These are phyloP conservation scores for Talaromyces thailandensis DNA, from an alignment of 495 filamentous ascomycete genomes.

Conservation along the genomic window DNA sequence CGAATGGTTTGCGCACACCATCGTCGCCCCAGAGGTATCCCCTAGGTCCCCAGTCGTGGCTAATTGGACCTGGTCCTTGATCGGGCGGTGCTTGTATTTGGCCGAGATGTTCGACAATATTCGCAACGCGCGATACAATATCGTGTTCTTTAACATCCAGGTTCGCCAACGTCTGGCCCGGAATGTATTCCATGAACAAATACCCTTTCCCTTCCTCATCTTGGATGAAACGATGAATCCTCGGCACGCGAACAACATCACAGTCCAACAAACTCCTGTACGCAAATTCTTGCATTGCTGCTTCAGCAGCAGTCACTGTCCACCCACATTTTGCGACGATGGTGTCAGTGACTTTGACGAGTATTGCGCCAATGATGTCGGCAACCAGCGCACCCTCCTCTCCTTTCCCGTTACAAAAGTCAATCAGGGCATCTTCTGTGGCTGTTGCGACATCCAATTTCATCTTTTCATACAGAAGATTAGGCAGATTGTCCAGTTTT, in stretches of 20 bases:
- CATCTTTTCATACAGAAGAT: neutral
- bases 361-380: constrained; percentile 1
- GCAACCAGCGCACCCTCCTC: neutral
- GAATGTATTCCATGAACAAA: constrained; percentile 8
- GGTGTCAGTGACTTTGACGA: constrained; percentile 6
- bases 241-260: constrained; percentile 4
- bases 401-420: constrained; percentile 2
- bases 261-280: neutral
- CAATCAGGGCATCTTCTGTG: neutral
- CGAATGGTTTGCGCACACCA: too few species aligned
- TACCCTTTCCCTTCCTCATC: constrained; percentile 2
- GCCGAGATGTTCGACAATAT: neutral
- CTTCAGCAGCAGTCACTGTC: constrained; percentile 9
- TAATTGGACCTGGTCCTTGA: constrained; percentile 2
- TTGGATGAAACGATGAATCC: constrained; percentile 3
- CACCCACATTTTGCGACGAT: constrained; percentile 10
- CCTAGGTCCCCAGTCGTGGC: neutral
- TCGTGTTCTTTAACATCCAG: neutral
- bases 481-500: neutral
- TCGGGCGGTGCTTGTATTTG: neutral
- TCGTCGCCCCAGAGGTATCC: too few species aligned
- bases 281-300: constrained; percentile 8
- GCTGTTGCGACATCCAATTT: neutral
- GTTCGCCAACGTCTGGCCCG: constrained; percentile 1
- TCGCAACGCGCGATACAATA: neutral